A percentile compares a stretch with the other conserved stretches of the same genome.
phyloP scores from a whole-genome alignment of 2,329 filamentous ascomycete species.

The Kalaharituber pfeilii region DNA sequence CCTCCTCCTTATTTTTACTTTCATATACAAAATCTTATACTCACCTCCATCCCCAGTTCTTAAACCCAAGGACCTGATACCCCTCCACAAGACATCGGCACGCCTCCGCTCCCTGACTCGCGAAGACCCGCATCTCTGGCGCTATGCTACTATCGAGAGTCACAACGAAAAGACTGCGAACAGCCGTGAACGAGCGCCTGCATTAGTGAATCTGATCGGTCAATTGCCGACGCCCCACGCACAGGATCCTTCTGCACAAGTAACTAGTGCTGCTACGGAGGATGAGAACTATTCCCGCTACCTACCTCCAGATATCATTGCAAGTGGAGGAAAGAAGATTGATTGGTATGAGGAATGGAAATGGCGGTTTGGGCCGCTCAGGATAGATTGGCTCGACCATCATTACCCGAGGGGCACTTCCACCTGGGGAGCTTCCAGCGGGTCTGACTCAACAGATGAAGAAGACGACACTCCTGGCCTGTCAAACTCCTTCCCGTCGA shows the following conservation, averaged over 20 bases:
- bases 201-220: not conserved
- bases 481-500: not conserved
- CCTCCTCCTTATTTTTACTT: not conserved
- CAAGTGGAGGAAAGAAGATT: constrained; percentile 8
- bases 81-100: constrained; percentile 12
- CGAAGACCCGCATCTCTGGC: constrained; percentile 14
- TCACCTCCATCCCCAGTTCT: not conserved
- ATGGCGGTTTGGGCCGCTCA: constrained; percentile 18
- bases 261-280: not conserved
- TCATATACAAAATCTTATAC: too few species aligned
- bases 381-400: constrained; percentile 13
- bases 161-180: not conserved
- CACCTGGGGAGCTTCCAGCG: constrained; percentile 4
- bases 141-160: constrained; percentile 1
- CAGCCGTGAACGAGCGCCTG: not conserved
- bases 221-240: not conserved
- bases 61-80: constrained; percentile 5
- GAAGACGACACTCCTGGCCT: constrained; percentile 3
- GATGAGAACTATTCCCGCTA: not conserved
- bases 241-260: not conserved
- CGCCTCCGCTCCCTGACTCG: constrained; percentile 15
- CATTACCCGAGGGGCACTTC: not conserved
- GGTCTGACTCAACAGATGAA: constrained; percentile 5
- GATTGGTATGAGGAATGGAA: constrained; percentile 23
- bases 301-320: not conserved